Conservation (phyloP, 1,139 yeast genomes). For the Ogataea hybrid region DNA sequence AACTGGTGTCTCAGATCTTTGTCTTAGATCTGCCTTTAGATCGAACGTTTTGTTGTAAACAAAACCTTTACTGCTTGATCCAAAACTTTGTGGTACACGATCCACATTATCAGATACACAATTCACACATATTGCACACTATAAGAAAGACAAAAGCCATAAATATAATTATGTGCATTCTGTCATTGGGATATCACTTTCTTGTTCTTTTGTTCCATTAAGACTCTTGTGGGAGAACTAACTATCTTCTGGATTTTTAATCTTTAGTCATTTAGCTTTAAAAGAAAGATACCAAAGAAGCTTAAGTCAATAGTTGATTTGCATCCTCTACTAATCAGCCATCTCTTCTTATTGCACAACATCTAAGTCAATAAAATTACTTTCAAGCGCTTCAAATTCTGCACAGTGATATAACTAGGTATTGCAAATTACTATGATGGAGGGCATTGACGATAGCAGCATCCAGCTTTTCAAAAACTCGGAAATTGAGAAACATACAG, state of each 20-base stretch:
- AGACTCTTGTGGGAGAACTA: slow-evolving; percentile 6
- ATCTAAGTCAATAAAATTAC: neutral
- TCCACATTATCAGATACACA: slow-evolving; percentile 3
- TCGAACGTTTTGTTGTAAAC: neutral
- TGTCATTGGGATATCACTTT: slow-evolving; percentile 1
- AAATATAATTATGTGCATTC: neutral
- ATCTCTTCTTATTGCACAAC: neutral
- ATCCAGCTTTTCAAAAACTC: slow-evolving; percentile 17
- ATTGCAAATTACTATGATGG: slow-evolving; percentile 12
- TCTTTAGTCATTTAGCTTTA: neutral
- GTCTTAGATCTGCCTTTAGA: slow-evolving; percentile 4
- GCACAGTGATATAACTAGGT: neutral
- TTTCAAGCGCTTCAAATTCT: neutral
- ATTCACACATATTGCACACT: slow-evolving; percentile 5
- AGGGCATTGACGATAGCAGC: slow-evolving; percentile 18
- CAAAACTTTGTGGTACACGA: slow-evolving; percentile 1
- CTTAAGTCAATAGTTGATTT: neutral
- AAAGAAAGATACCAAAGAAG: neutral
- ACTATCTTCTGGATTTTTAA: neutral
- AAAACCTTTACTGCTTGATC: neutral
- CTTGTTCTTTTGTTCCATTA: slow-evolving; percentile 1
- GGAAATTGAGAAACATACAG: slow-evolving; percentile 15
- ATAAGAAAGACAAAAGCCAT: slow-evolving; percentile 2
- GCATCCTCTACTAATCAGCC: neutral
- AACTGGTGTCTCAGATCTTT: slow-evolving; percentile 6